Evolutionary conservation across 306 rosid species (phyloP).

Genomic region (Parietaria judaica): DNA sequence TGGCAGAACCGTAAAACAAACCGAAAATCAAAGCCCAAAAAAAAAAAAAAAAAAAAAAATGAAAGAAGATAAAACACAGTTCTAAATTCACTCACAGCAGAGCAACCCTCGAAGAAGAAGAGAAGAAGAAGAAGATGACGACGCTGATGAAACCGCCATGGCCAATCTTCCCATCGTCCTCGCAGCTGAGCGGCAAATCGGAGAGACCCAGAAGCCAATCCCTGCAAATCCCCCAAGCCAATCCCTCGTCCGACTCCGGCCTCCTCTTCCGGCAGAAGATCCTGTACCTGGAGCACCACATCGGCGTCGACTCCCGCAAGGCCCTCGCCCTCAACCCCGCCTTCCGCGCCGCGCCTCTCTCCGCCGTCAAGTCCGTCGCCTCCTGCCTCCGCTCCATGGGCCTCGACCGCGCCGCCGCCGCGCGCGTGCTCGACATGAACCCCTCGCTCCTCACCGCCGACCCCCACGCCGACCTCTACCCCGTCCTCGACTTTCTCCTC

Average conservation of each 20-base stretch:
- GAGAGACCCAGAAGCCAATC: constrained; percentile 11
- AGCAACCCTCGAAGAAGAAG: not conserved
- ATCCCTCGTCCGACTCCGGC: constrained; percentile 43
- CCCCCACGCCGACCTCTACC: constrained; percentile 54
- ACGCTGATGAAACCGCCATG: constrained; percentile 4
- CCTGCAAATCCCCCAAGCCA: too few species aligned
- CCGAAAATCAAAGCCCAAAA: too few species aligned
- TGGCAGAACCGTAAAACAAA: too few species aligned
- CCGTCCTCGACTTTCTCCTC: constrained; percentile 70
- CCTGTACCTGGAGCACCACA: constrained; percentile 50
- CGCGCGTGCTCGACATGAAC: constrained; percentile 75
- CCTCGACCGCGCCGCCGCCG: constrained; percentile 37
- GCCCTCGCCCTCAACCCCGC: constrained; percentile 56
- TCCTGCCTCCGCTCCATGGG: constrained; percentile 65
- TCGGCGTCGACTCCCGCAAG: constrained; percentile 46
- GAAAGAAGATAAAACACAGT: too few species aligned
- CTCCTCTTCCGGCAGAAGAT: constrained; percentile 63
- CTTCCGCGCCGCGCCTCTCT: constrained; percentile 45
- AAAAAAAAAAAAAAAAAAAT: too few species aligned
- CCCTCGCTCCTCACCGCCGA: constrained; percentile 66
- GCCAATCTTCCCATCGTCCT: constrained; percentile 18
- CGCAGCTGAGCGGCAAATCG: constrained; percentile 7
- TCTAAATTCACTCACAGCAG: too few species aligned
- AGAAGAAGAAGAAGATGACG: not conserved
- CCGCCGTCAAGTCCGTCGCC: constrained; percentile 47